These are phyloP conservation scores for Tolypocladium guangdongense DNA, from an alignment of 2,329 filamentous ascomycete species.

Conservation along the genomic window DNA sequence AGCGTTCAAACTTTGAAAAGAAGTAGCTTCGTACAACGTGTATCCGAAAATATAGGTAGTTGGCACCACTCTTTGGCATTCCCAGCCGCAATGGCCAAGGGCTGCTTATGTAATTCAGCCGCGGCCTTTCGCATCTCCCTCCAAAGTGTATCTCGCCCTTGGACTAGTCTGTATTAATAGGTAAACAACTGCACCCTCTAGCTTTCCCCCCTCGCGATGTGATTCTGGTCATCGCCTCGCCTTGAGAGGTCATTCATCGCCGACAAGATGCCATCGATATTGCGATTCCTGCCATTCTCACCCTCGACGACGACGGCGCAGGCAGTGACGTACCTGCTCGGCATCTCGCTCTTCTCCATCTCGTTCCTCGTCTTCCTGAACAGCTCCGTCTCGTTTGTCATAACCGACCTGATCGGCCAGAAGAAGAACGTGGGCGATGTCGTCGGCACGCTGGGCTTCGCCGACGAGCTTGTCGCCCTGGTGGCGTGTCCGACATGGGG, in stretches of 20 bases:
- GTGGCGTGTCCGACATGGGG: conserved; percentile 75
- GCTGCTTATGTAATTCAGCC: neutral
- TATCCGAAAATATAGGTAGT: neutral
- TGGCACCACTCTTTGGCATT: neutral
- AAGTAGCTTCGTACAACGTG: neutral
- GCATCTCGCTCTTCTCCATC: conserved; percentile 77
- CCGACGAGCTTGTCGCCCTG: conserved; percentile 71
- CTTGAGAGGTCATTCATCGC: conserved; percentile 1
- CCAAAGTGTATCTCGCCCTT: neutral
- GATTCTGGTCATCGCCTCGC: conserved; percentile 3
- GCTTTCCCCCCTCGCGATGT: conserved; percentile 5
- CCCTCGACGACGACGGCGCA: conserved; percentile 48
- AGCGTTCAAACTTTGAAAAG: neutral
- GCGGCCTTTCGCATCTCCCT: neutral
- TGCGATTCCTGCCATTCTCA: conserved; percentile 46
- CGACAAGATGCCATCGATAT: conserved; percentile 22
- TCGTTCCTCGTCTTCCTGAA: conserved; percentile 86
- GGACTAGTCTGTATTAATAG: too few species aligned
- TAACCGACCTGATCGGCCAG: conserved; percentile 70
- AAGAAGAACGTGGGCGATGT: conserved; percentile 65
- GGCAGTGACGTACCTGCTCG: conserved; percentile 66
- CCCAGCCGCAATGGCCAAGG: too few species aligned
- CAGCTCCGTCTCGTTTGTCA: conserved; percentile 72
- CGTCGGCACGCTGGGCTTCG: conserved; percentile 76
- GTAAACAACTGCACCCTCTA: neutral